Conservation (phyloP, 495 filamentous ascomycete species). For the Talaromyces nanjingensis region DNA sequence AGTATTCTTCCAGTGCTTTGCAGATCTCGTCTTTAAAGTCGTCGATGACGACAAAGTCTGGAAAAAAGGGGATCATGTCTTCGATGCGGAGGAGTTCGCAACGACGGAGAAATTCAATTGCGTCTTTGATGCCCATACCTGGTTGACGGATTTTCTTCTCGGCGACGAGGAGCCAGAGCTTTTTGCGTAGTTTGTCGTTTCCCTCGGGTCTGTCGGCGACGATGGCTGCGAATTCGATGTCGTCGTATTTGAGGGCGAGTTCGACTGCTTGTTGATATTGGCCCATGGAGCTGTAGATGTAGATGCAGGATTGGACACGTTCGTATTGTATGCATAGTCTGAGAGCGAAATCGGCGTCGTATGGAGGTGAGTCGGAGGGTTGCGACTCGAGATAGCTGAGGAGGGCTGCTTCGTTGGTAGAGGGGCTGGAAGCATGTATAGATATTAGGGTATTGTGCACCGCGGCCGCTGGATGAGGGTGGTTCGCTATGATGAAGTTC, state of each 20-base stretch:
- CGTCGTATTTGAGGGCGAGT: constrained; percentile 78
- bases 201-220: constrained; percentile 82
- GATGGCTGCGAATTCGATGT: constrained; percentile 80
- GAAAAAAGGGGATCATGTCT: constrained; percentile 96
- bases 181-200: constrained; percentile 76
- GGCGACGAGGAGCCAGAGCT: constrained; percentile 89
- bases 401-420: constrained; percentile 73
- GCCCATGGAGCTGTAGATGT: constrained; percentile 93
- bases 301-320: constrained; percentile 85
- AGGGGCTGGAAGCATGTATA: constrained; percentile 84
- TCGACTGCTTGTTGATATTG: constrained; percentile 90
- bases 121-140: constrained; percentile 78
- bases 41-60: constrained; percentile 97
- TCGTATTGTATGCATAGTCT: constrained; percentile 90
- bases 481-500: constrained; percentile 84
- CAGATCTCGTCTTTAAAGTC: constrained; percentile 99
- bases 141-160: constrained; percentile 82
- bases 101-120: constrained; percentile 86
- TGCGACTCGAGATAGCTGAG: constrained; percentile 80
- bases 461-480: constrained; percentile 75
- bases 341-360: constrained; percentile 96
- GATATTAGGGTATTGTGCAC: constrained; percentile 96
- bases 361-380: constrained; percentile 65
- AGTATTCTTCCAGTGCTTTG: constrained; percentile 84
- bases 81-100: constrained; percentile 92